Evolutionary conservation across 257 asterid species (phyloP).

Genomic region (Solanum phureja): DNA sequence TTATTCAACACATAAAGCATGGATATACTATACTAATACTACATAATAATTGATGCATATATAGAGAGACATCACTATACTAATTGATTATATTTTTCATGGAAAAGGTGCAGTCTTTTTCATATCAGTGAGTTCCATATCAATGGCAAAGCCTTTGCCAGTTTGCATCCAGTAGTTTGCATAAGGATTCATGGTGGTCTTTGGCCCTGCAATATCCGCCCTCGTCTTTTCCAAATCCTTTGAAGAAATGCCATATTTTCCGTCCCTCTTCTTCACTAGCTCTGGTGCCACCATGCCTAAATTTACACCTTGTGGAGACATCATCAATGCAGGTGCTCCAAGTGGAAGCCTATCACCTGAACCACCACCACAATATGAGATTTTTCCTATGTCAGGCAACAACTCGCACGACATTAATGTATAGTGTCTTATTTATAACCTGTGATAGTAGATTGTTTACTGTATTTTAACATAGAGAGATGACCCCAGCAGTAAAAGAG

Average conservation of each 20-base stretch:
- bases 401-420: neutral
- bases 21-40: neutral
- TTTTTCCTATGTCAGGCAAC: neutral
- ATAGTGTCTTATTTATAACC: neutral
- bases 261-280: conserved; percentile 33
- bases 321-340: conserved; percentile 69
- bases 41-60: neutral
- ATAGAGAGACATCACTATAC: neutral
- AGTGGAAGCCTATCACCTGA: conserved; percentile 59
- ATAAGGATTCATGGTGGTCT: conserved; percentile 47
- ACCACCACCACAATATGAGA: neutral
- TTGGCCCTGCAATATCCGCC: conserved; percentile 44
- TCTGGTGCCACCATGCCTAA: conserved; percentile 38
- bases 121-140: conserved; percentile 35
- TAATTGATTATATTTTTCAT: neutral
- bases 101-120: conserved; percentile 33
- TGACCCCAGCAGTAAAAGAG: too few relatives aligned
- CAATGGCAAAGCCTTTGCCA: conserved; percentile 48
- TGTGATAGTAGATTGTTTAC: neutral
- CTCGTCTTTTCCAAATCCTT: conserved; percentile 28
- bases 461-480: neutral
- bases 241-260: conserved; percentile 38
- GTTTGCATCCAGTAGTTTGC: conserved; percentile 79
- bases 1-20: neutral
- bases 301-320: conserved; percentile 59